Base-by-base conservation (phyloP, 768 basidiomycete genomes). In the Suillus tomentosus region DNA sequence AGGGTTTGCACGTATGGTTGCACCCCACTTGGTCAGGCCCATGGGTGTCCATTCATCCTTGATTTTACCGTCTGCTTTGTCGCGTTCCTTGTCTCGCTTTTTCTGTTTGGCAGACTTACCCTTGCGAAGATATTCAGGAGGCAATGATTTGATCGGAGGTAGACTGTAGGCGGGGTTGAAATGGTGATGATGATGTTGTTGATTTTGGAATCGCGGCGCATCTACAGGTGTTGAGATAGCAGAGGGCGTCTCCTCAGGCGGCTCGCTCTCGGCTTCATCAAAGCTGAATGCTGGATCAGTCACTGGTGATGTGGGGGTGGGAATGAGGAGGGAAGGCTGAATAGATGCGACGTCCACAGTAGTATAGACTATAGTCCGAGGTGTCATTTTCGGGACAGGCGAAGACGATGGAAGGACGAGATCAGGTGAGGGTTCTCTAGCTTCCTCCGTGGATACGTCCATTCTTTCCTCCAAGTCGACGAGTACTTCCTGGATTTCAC, bases 1-100 rank as follows among this genome's bases (percentile, higher is more conserved):
- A 3, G 94, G 93, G 72, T 95, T 95, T 37, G 90, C 86, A 63
- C 82, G 83, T 37, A 95, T 74, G n/a, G 82, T 80, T 3, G 90
- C 91, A 31, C 86, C 83, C 93, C 92, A 94, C 73, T 80, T 84
- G 64, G 82, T 84, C 56, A 89, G 72, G 40, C 91, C 90, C 73
- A 91, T 77, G 10, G 89, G 86, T 24, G 78, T 68, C 80, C 85
- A 87, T 37, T 91, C 91, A 22, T 89, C 87, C 65, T 76, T 82
- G 27, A 75, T 74, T 66, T 81, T 84, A 79, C 68, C 74, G 71
- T 73, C 77, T 24, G 40, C 17, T 42, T 79, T 64, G 78, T 66
- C 81, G 70, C 69, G 75, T 68, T 77, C 78, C 22, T 83, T 82
- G 3, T 85, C 85, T 43, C 82, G 85, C 67, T 86, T 84, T 58